Conservation (phyloP, 768 basidiomycete genomes). For the Lentinus brumalis region DNA sequence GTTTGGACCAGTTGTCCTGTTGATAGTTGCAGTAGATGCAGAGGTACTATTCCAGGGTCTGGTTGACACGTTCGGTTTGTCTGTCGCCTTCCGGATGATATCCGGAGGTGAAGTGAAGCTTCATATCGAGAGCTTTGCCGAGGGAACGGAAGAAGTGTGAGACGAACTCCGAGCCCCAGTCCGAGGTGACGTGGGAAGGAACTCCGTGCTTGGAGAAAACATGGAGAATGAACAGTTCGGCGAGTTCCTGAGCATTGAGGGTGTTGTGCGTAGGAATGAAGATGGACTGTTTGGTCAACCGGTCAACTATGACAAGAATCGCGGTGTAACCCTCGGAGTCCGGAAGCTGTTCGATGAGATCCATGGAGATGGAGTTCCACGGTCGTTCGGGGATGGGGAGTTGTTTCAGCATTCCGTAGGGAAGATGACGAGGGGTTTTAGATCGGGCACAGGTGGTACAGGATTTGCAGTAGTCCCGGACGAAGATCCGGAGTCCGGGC, state of each 20-base stretch:
- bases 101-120: conserved; percentile 33
- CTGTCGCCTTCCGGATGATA: conserved; percentile 48
- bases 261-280: not conserved
- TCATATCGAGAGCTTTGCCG: conserved; percentile 1
- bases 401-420: conserved; percentile 19
- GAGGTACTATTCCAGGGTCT: conserved; percentile 40
- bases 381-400: conserved; percentile 3
- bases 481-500: conserved; percentile 26
- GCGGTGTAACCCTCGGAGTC: conserved; percentile 7
- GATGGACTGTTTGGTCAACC: not conserved
- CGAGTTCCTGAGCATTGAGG: not conserved
- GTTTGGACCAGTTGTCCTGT: conserved; percentile 45
- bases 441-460: conserved; percentile 29
- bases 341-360: conserved; percentile 29
- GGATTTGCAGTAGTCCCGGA: conserved; percentile 30
- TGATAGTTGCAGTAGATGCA: conserved; percentile 37
- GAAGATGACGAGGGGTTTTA: conserved; percentile 27
- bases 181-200: conserved; percentile 15
- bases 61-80: conserved; percentile 39
- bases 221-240: not conserved
- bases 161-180: conserved; percentile 17
- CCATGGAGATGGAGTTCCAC: conserved; percentile 32
- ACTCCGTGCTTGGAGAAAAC: conserved; percentile 21
- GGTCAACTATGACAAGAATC: conserved; percentile 24
- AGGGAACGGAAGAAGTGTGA: conserved; percentile 8